Evolutionary conservation across 75 land plant species (phyloP).

Genomic region (Larix kaempferi): DNA sequence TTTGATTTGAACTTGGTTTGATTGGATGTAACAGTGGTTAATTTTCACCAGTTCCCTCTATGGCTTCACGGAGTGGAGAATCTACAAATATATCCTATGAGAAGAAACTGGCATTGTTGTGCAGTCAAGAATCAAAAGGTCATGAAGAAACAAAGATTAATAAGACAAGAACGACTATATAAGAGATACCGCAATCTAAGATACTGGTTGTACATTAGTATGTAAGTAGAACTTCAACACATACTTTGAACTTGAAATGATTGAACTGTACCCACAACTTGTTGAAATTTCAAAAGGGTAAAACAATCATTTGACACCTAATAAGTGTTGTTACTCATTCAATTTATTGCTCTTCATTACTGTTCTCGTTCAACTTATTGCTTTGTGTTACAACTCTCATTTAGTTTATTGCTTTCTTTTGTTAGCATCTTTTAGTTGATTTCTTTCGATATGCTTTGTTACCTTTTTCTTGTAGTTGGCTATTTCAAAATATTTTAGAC

Average conservation of each 20-base stretch:
- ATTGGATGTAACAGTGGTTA: background rate
- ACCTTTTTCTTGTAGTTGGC: no score
- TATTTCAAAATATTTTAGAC: no score
- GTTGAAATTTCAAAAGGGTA: slow-evolving; percentile 71
- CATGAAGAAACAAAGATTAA: slow-evolving; percentile 45
- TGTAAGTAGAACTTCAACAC: slow-evolving; percentile 45
- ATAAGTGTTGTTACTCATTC: no score
- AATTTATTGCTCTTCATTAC: no score
- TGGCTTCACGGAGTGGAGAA: slow-evolving; percentile 53
- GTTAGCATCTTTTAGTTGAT: no score
- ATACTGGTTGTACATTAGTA: slow-evolving; percentile 35
- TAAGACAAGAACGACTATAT: slow-evolving; percentile 31
- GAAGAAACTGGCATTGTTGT: slow-evolving; percentile 31
- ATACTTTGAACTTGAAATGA: slow-evolving; percentile 55
- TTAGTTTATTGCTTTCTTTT: no score
- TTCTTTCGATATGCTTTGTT: no score
- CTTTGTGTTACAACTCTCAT: no score
- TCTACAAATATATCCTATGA: slow-evolving; percentile 44
- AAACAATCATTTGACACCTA: background rate
- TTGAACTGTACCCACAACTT: slow-evolving; percentile 78
- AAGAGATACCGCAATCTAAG: no score
- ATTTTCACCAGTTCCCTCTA: background rate
- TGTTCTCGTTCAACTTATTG: no score
- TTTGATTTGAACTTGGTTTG: background rate
- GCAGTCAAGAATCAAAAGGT: slow-evolving; percentile 58